Base-by-base conservation (phyloP, 1,284 basidiomycete genomes). In the Leccinum fallax region DNA sequence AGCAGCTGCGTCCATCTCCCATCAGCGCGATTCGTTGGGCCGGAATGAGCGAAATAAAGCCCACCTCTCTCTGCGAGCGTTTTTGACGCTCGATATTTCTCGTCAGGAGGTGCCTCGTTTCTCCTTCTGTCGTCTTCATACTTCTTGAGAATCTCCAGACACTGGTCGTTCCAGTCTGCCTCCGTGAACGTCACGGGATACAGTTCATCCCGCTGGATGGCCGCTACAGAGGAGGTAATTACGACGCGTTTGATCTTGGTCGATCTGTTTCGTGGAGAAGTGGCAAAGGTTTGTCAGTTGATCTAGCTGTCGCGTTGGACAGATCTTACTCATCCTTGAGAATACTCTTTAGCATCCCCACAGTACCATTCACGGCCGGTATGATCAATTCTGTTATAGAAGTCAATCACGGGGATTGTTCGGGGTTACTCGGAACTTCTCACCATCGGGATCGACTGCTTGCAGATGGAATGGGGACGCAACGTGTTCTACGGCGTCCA, bases 351-450 rank as follows among this genome's bases (percentile, higher is more conserved):
- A 90, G 77, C 5, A 90, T 79, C 40, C 84, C 82, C 0, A 80
- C 68, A 2, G 88, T 90, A 1, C 89, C 89, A 28, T 84, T 75
- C 10, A 90, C 78, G 5, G 89, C 89, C 1, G 89, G 89, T 2
- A 74, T 74, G 68, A 90, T 82, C 16, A 89, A 70, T 57, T 86
- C 85, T 80, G 13, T 4, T 5, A 24, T 49, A 15, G 21, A 49
- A 5, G 13, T 24, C 10, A 13, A 15, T 49, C 21, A 24, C 21
- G 11, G 46, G 15, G 8, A 34, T 48, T 0, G 26, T 36, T 8
- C 13, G 2, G 19, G 15, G 5, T 13, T 11, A 24, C 40, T 36
- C 2, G 5, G 10, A 28, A 6, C 24, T 16, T 6, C 34, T 48
- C 59, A 77, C 81, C 80, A 55, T 78, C 61, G 9, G 82, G 80